Conservation (phyloP, 2,329 filamentous ascomycete genomes). For the Graphiopsis chlorocephala region DNA sequence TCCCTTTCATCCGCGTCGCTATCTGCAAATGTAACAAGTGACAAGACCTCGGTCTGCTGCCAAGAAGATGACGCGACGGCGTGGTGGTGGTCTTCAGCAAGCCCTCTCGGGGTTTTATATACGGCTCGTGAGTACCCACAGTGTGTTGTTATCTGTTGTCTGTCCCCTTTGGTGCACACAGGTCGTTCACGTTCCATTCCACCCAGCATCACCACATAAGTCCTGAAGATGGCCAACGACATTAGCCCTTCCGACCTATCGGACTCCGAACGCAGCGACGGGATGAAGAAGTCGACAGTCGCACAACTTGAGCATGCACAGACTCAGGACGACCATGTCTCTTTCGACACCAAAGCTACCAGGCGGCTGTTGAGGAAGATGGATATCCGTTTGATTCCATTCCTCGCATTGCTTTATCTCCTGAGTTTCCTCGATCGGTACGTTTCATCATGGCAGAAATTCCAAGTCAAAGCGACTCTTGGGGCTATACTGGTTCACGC, state of each 20-base stretch:
- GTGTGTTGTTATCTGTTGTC: not conserved
- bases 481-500: not conserved
- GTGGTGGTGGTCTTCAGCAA: not conserved
- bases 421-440: constrained; percentile 65
- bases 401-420: constrained; percentile 69
- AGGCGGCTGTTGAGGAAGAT: constrained; percentile 61
- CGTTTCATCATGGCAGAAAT: not conserved
- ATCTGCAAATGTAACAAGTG: not conserved
- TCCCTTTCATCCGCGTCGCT: not conserved
- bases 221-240: not conserved
- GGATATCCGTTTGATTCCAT: constrained; percentile 60
- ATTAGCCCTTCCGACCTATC: not conserved
- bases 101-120: not conserved
- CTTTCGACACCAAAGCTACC: constrained; percentile 1
- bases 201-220: not conserved
- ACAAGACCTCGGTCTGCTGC: constrained; percentile 1
- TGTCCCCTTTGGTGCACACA: not conserved
- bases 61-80: not conserved
- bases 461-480: not conserved
- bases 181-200: not conserved
- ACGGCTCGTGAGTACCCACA: not conserved
- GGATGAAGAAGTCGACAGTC: not conserved
- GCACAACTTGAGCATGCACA: not conserved
- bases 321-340: not conserved
- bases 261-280: not conserved